Percentiles rank a stretch among this genome's conserved stretches.
Conservation (phyloP, 1,284 basidiomycete species). For the Ceratobasidium sp. region DNA sequence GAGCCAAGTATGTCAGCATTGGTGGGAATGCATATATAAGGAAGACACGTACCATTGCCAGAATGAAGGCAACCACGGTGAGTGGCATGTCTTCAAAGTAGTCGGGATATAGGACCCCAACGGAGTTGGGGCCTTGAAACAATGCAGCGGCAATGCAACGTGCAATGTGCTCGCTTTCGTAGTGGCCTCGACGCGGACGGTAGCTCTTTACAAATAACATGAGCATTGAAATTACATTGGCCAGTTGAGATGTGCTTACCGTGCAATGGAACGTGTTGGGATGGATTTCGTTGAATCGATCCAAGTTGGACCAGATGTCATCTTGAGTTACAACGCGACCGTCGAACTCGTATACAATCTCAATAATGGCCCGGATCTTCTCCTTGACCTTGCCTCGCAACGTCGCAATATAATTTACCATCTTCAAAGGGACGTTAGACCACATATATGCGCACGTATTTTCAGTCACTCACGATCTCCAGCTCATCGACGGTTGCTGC, state of each 20-base stretch:
- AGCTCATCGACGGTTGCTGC: too few species aligned
- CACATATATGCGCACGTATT: neutral
- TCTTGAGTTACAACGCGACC: neutral
- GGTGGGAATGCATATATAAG: too few species aligned
- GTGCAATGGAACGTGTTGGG: conserved; percentile 28
- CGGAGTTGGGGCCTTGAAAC: neutral
- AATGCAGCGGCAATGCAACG: conserved; percentile 4
- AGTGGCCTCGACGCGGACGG: neutral
- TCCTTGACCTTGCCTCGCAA: too few species aligned
- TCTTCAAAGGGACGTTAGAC: neutral
- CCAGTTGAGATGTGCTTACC: neutral
- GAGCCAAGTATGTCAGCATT: too few species aligned
- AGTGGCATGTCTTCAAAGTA: neutral
- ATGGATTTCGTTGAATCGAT: neutral
- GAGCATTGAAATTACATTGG: too few species aligned
- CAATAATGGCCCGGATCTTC: neutral
- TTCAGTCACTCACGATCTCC: conserved; percentile 10
- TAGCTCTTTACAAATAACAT: neutral
- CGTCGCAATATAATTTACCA: conserved; percentile 24
- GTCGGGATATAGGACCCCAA: neutral
- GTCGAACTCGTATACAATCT: neutral
- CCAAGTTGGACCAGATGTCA: neutral
- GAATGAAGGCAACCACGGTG: neutral
- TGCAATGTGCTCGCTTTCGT: neutral
- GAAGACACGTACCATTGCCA: too few species aligned